Base-by-base conservation (phyloP, 495 filamentous ascomycete genomes). In the Oidiodendron maius region DNA sequence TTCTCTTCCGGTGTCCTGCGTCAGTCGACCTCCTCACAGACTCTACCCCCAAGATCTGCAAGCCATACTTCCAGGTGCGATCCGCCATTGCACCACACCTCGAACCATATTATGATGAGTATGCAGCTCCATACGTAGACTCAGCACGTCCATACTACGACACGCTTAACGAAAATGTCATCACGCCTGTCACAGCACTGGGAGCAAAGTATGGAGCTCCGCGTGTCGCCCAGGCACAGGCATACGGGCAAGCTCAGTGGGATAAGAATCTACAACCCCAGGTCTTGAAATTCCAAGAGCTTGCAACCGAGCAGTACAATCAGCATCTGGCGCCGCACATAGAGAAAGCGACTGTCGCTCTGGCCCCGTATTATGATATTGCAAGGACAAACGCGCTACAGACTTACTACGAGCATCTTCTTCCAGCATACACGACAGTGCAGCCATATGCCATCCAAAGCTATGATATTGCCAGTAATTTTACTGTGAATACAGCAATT, bases 101-200 rank as follows among this genome's bases (percentile, higher is more conserved):
- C 26, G 71, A 80, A 38, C 94, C 94, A 18, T 96, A 96, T 67
- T 97, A 96, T 62, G 70, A 91, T 50, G 59, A 74, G 25, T 96
- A 96, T 57, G 82, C 83, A 4, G 85, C 84, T 2, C 89, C 86
- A 11, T 89, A 95, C 56, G 78, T 95, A 40, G 78, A 89, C n/a
- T 58, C 76, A 20, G 84, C 76, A 21, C 77, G 78, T 25, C 90
- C 90, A 0, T 94, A 95, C 61, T 80, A 86, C 53, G 56, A 81
- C 11, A 69, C 72, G 2, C 61, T 90, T 52, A 79, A 93, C 51
- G 64, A 78, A 44, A 66, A 73, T 18, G 69, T 94, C 12, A 82
- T 86, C 57, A 72, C 76, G 3, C 93, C 87, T 5, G 73, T 74
- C 10, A 74, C 78, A 20, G 70, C 64, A 9, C 75, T 89, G 46